Base-by-base conservation (phyloP, 1,139 yeast genomes). In the Diutina scorzettiae region DNA sequence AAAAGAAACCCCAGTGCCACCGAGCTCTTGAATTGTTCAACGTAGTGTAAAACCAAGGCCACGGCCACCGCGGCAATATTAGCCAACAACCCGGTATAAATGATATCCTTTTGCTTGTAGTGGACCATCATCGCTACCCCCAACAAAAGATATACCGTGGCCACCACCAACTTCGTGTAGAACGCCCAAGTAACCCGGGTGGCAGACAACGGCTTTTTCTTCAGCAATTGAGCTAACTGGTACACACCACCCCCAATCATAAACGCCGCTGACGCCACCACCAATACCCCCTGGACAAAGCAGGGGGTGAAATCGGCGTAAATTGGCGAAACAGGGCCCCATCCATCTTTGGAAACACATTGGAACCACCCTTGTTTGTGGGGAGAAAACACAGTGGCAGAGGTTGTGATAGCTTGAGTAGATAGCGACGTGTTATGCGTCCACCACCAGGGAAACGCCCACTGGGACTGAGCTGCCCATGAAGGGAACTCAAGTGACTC, bases 291-390 rank as follows among this genome's bases (percentile, higher is more conserved):
- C 51, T 82, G 85, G 34, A 81, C 66, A 53, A 89, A 80, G 54
- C 97, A 89, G 2, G 91, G 83, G 1, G 96, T 78, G 45, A 86
- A 71, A 53, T 82, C 94, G 41, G 75, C 75, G 51, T 76, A 75
- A 6, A 51, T 43, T 36, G 67, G 43, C 69, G 82, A 64, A 8
- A 83, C 58, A 0, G 93, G 85, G 1, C 84, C 83, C 79, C 87
- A 83, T 2, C 95, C 95, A 48, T 79, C 86, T 7, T 14, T 20
- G 11, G 4, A 16, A 19, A 12, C 19, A 16, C 39, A 34, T 4
- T 6, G 19, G 20, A 34, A 28, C 39, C 39, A 34, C 5, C 39
- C 39, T 3, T 23, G 8, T 9, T 27, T 27, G 14, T 5, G n/a
- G n/a, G n/a, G n/a, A n/a, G n/a, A n/a, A n/a, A n/a, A n/a, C n/a